Base-by-base conservation (phyloP, 805 yeast species). In the Yarrowia deformans region DNA sequence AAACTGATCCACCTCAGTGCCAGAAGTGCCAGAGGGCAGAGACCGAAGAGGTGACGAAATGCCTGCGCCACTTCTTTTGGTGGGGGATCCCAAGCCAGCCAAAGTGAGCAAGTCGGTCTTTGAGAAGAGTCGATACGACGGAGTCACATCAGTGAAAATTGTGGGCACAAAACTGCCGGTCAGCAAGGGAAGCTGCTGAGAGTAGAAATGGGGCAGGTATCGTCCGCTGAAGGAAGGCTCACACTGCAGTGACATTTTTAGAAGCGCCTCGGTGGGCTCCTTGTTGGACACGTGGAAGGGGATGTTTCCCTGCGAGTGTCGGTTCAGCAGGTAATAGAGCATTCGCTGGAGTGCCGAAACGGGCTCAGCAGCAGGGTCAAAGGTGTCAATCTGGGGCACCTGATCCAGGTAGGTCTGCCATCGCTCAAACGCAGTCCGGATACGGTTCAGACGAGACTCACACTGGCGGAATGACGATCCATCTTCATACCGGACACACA, bases 391-490 rank as follows among this genome's bases (percentile, higher is more conserved):
- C 72, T 87, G 84, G 19, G 80, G 75, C 46, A 87, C 82, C 58
- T 81, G 81, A 19, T 79, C 78, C 55, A 89, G 78, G 76, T 90
- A 91, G 50, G 87, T 90, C 72, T 88, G 86, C 98, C 98, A 94
- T 75, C 95, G 87, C 69, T 84, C 86, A 74, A 92, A 87, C 0
- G 96, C 89, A 67, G 88, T 87, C 70, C 85, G 83, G 4, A 93
- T 86, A 63, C 91, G 83, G 72, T 85, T 88, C 72, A 91, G 85
- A 70, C 88, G 85, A 56, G 85, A 83, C 70, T 88, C 90, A 71
- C 90, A 84, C 61, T 87, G 88, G 70, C 81, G 80, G 64, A 88
- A 77, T 32, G 82, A 80, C 18, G 79, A 73, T n/a, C 70, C 71
- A 37, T 75, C 80, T 12, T 74, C 70, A 49, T 81, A 84, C 72